These are phyloP conservation scores for Mycena amicta DNA, from an alignment of 768 basidiomycete genomes.

Conservation along the genomic window DNA sequence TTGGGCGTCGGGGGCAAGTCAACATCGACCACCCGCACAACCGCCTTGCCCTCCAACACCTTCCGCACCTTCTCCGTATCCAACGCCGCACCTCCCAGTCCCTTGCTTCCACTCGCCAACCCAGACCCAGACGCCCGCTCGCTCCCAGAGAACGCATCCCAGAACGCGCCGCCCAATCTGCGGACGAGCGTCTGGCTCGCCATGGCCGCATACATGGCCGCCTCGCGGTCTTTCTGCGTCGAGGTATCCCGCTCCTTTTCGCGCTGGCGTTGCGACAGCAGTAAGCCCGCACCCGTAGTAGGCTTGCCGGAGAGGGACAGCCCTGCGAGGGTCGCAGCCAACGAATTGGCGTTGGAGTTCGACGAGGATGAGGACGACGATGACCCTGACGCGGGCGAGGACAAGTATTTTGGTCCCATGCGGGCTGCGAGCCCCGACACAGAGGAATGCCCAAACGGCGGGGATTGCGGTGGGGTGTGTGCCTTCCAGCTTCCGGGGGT, in stretches of 20 bases:
- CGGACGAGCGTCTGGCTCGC: slow-evolving; percentile 76
- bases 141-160: slow-evolving; percentile 82
- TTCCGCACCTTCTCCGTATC: slow-evolving; percentile 81
- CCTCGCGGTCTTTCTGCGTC: slow-evolving; percentile 41
- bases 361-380: slow-evolving; percentile 30
- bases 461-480: slow-evolving; percentile 29
- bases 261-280: slow-evolving; percentile 18
- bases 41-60: slow-evolving; percentile 83
- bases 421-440: slow-evolving; percentile 42
- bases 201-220: slow-evolving; percentile 68
- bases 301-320: slow-evolving; percentile 52
- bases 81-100: too few species aligned
- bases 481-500: slow-evolving; percentile 11
- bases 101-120: slow-evolving; percentile 23
- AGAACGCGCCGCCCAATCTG: slow-evolving; percentile 77
- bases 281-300: too few species aligned
- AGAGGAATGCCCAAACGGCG: slow-evolving; percentile 23
- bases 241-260: slow-evolving; percentile 29
- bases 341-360: slow-evolving; percentile 30
- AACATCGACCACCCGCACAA: slow-evolving; percentile 77
- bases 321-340: slow-evolving; percentile 16
- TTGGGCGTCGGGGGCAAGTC: slow-evolving; percentile 39
- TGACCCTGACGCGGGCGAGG: slow-evolving; percentile 25
- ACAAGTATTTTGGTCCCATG: slow-evolving; percentile 44
- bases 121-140: slow-evolving; percentile 31